A percentile compares a stretch with the other conserved stretches of the same genome.
These are phyloP conservation scores for Boechera stricta DNA, from an alignment of 345 rosid genomes.

Conservation along the genomic window DNA sequence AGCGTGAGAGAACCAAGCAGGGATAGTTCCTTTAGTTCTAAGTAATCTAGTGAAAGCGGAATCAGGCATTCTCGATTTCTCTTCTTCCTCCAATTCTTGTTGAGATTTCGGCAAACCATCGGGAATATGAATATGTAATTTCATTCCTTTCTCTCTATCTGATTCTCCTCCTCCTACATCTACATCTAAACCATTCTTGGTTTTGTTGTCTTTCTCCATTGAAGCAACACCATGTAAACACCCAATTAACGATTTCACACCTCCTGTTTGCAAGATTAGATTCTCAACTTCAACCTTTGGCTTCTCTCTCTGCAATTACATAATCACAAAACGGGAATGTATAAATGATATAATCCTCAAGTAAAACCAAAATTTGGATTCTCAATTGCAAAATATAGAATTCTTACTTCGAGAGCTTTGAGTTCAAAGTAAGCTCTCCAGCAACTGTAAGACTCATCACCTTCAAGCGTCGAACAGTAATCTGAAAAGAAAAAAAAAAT, in stretches of 20 bases:
- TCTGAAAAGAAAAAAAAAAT: conserved; percentile 44
- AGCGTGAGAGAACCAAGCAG: conserved; percentile 79
- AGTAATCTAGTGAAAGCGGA: conserved; percentile 74
- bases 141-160: conserved; percentile 39
- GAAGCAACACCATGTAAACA: conserved; percentile 67
- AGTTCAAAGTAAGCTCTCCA: conserved; percentile 92
- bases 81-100: conserved; percentile 85
- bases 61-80: conserved; percentile 74
- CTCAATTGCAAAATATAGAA: not conserved
- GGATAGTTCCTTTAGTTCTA: conserved; percentile 63
- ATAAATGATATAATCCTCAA: not conserved
- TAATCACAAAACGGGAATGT: not conserved
- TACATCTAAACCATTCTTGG: conserved; percentile 30
- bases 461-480: conserved; percentile 84
- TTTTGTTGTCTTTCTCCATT: conserved; percentile 49
- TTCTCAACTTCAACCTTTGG: conserved; percentile 71
- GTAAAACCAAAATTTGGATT: not conserved
- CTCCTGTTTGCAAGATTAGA: conserved; percentile 66
- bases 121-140: conserved; percentile 56
- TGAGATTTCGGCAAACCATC: conserved; percentile 81
- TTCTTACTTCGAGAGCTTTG: conserved; percentile 74
- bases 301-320: conserved; percentile 53
- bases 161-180: conserved; percentile 21
- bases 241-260: conserved; percentile 69
- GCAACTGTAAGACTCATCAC: conserved; percentile 78